phyloP scores from a whole-genome alignment of 179 eudicot genomes.

The Pouteria campechiana region DNA sequence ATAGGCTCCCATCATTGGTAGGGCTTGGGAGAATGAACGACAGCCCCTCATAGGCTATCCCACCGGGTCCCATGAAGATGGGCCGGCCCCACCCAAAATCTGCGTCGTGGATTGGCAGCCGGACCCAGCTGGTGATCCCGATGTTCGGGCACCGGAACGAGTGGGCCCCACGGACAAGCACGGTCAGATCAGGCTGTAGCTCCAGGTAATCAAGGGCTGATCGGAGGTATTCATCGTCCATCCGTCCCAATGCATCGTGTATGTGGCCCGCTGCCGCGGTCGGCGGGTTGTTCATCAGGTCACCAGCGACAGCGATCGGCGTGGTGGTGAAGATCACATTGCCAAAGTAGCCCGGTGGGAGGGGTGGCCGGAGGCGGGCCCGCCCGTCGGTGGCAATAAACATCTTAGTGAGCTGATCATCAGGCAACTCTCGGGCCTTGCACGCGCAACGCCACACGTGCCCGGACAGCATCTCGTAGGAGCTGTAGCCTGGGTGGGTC shows the following conservation, averaged over 20 bases:
- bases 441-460: conserved; percentile 31
- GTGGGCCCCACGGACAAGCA: conserved; percentile 21
- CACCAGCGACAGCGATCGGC: conserved; percentile 16
- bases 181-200: conserved; percentile 14
- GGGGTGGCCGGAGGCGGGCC: conserved; percentile 13
- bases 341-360: conserved; percentile 34
- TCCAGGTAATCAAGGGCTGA: conserved; percentile 43
- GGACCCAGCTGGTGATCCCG: conserved; percentile 28
- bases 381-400: conserved; percentile 36
- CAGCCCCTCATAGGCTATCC: conserved; percentile 27
- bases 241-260: conserved; percentile 12
- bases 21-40: conserved; percentile 19
- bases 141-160: conserved; percentile 30
- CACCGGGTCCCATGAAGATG: conserved; percentile 25
- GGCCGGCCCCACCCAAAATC: conserved; percentile 59
- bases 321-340: conserved; percentile 29
- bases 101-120: conserved; percentile 25
- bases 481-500: conserved; percentile 24
- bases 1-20: conserved; percentile 16
- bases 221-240: conserved; percentile 31
- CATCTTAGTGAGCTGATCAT: conserved; percentile 31
- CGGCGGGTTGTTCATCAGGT: conserved; percentile 19
- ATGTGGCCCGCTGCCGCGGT: conserved; percentile 15
- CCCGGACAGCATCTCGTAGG: conserved; percentile 26
- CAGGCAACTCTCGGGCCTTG: conserved; percentile 26